These are phyloP conservation scores for Fusarium luffae DNA, from an alignment of 2,329 filamentous ascomycete genomes.

Conservation along the genomic window DNA sequence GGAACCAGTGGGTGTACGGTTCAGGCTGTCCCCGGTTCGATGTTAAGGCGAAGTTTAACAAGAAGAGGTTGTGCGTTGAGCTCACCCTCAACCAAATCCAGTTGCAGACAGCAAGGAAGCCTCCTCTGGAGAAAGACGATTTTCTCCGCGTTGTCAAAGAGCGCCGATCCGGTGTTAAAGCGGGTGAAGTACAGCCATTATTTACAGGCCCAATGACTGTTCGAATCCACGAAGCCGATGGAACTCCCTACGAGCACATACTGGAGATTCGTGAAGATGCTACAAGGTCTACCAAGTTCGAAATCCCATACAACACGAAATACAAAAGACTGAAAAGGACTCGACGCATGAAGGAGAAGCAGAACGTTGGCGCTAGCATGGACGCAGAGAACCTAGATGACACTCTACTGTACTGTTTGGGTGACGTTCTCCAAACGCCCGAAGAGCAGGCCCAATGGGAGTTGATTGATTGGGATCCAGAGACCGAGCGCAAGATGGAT, in stretches of 20 bases:
- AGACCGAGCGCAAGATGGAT: conserved; percentile 91
- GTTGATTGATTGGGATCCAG: conserved; percentile 87
- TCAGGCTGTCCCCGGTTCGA: conserved; percentile 90
- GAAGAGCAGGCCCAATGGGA: conserved; percentile 88
- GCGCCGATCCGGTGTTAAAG: conserved; percentile 74
- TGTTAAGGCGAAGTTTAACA: conserved; percentile 92
- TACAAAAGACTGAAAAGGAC: conserved; percentile 97
- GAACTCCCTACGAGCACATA: conserved; percentile 97
- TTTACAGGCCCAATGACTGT: conserved; percentile 99
- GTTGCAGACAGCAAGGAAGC: conserved; percentile 56
- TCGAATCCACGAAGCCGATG: conserved; percentile 96
- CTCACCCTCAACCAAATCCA: conserved; percentile 86
- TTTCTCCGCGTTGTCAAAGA: conserved; percentile 91
- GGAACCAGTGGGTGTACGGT: conserved; percentile 90
- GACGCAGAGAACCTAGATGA: conserved; percentile 77
- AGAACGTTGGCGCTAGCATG: conserved; percentile 64
- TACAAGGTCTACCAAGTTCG: conserved; percentile 80
- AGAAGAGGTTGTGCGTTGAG: conserved; percentile 95
- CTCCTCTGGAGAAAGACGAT: conserved; percentile 72
- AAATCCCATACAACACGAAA: conserved; percentile 98
- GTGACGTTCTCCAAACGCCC: conserved; percentile 85
- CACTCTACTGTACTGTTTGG: conserved; percentile 87
- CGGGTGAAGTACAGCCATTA: conserved; percentile 76
- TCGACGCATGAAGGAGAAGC: conserved; percentile 82
- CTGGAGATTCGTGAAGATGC: conserved; percentile 91